A percentile compares a stretch with the other conserved stretches of the same genome.
These are phyloP conservation scores for Grosmannia serpens DNA, from an alignment of 2,329 filamentous ascomycete species.

Conservation along the genomic window DNA sequence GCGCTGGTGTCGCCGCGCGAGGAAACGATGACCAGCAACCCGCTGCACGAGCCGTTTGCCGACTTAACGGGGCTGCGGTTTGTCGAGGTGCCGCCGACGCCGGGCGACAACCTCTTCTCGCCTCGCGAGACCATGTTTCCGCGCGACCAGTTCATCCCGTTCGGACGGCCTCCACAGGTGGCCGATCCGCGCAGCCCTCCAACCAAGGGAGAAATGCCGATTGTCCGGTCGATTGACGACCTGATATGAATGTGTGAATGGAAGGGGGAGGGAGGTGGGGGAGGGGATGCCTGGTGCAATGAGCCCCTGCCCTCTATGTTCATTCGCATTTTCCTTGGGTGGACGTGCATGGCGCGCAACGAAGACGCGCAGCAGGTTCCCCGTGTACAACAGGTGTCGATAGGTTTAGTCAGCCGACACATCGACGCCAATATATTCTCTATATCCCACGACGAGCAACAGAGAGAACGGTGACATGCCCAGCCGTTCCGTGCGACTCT, in stretches of 20 bases:
- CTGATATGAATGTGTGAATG: slow-evolving; percentile 40
- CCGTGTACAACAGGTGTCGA: background rate
- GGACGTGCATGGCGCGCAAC: background rate
- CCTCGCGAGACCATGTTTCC: slow-evolving; percentile 41
- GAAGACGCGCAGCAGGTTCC: background rate
- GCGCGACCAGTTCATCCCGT: slow-evolving; percentile 39
- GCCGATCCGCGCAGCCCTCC: slow-evolving; percentile 65
- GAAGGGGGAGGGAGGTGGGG: background rate
- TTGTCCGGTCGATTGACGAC: slow-evolving; percentile 68
- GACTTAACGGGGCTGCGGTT: slow-evolving; percentile 38
- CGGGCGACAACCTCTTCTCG: slow-evolving; percentile 41
- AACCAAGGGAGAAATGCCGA: slow-evolving; percentile 61
- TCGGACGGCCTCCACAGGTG: slow-evolving; percentile 37
- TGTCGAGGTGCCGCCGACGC: slow-evolving; percentile 39
- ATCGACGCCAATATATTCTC: background rate
- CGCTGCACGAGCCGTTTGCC: slow-evolving; percentile 38
- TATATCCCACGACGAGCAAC: background rate
- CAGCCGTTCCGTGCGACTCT: background rate
- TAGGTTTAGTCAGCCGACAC: background rate
- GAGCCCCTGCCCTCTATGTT: background rate
- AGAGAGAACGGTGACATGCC: background rate
- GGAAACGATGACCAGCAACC: slow-evolving; percentile 61
- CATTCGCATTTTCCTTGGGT: background rate
- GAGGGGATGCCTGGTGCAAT: background rate
- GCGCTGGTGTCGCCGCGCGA: slow-evolving; percentile 59